Base-by-base conservation (phyloP, 768 basidiomycete genomes). In the Russula sp. region DNA sequence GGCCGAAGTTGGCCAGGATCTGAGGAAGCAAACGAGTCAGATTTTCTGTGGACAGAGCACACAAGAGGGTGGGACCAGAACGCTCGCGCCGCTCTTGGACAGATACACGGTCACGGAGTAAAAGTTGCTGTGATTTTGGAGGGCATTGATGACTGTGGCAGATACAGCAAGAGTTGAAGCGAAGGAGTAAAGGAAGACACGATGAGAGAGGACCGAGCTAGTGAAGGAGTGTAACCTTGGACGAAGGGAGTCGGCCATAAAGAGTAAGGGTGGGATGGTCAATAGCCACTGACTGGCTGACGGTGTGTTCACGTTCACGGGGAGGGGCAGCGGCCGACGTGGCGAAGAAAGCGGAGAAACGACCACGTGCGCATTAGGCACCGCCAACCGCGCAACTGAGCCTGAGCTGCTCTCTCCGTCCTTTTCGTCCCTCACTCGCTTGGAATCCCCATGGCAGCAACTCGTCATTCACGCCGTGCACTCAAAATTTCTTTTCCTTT, bases 21-120 rank as follows among this genome's bases (percentile, higher is more conserved):
- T 98, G 67, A 25, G 38, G 13, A 20, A 55, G 36, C 5, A 34
- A 22, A 39, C 16, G 50, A 36, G 48, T 64, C 35, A 61, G 57
- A 39, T 49, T 25, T 36, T 16, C 5, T 1, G 38, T 42, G 18
- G n/a, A 52, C 14, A 20, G 48, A 34, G 18, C 6, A 42, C 3
- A 47, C 25, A 8, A 57, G 5, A 56, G 13, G 35, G 20, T 67
- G 86, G 64, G 64, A 98, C 97, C 76, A 99, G 77, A 57, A 95
- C 84, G 67, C 91, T 93, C n/a, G 92, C 85, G 70, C 86, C 93
- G 70, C 92, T 95, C 75, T 88, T 90, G 5, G 92, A 89, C n/a
- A 99, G 82, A 70, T 87, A 89, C 3, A 99, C 92, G 35, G 91
- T 84, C 3, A 96, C 88, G 16, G 94, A 88, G 72, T 95, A 99